Base-by-base conservation (phyloP, 1,284 basidiomycete species). In the Rhodotorula sp. region DNA sequence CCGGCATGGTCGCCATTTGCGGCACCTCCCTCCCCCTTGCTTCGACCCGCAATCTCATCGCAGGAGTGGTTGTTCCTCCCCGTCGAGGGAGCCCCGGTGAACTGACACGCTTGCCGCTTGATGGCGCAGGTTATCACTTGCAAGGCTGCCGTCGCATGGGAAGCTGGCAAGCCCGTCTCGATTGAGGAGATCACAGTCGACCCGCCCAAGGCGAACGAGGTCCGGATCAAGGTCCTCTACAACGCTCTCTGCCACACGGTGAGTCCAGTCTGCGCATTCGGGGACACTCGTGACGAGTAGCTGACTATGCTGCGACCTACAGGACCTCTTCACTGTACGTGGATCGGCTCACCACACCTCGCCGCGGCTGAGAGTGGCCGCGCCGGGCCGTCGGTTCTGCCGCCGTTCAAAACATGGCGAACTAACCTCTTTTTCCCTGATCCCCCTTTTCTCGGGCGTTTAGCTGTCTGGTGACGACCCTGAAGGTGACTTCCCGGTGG, bases 211-310 rank as follows among this genome's bases (percentile, higher is more conserved):
- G 89, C 89, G 34, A 87, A 92, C 80, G 95, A 99, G 85, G 95
- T 99, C 77, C 86, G 95, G 72, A 93, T 98, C 80, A 87, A 89
- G 79, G 91, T 99, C 79, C 85, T 95, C 65, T 88, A 93, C 84
- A 93, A 91, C 63, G 91, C 95, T 78, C 90, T 99, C 81, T 99
- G 97, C 84, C 95, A 99, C 83, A 99, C 97, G 15, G 80, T 85
- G 60, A 75, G 83, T 77, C 18, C 49, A 50, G 18, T 54, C 15
- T 47, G 15, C 16, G 60, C 15, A 19, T 16, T 34, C 19, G 16
- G 38, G n/a, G 38, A 60, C 38, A 16, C 23, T 28, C n/a, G 1
- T 23, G 16, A 28, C 34, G 23, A 31, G 60, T 10, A 6, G 18
- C 55, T 60, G n/a, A 63, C 26, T 21, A 7, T 6, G 2, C 5